Evolutionary conservation across 768 basidiomycete genomes (phyloP).

Genomic region (Suillus placidus): DNA sequence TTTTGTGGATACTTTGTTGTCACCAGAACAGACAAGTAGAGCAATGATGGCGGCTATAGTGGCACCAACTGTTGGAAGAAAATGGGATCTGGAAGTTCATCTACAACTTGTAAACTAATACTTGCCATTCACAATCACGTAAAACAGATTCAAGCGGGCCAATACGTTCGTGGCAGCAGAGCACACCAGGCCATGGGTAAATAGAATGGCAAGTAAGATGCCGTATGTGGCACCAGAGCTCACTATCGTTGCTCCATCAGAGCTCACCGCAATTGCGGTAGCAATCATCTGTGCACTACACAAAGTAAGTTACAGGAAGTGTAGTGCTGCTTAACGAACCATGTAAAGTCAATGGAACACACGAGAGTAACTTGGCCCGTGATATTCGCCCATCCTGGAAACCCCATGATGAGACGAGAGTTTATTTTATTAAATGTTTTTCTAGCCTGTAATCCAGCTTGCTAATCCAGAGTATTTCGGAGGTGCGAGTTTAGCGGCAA

Average conservation of each 20-base stretch:
- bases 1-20: conserved; percentile 61
- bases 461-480: conserved; percentile 61
- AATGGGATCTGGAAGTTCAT: conserved; percentile 8
- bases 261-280: conserved; percentile 64
- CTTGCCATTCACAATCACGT: conserved; percentile 66
- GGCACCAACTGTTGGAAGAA: conserved; percentile 53
- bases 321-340: conserved; percentile 34
- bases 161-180: conserved; percentile 68
- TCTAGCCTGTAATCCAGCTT: conserved; percentile 59
- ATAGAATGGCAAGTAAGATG: conserved; percentile 63
- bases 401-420: conserved; percentile 27
- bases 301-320: background rate
- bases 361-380: conserved; percentile 72
- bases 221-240: conserved; percentile 66
- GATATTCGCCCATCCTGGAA: conserved; percentile 70
- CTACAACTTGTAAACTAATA: conserved; percentile 10
- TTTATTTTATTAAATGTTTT: background rate
- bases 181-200: conserved; percentile 70
- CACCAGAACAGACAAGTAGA: conserved; percentile 58
- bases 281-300: conserved; percentile 75
- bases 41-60: conserved; percentile 63
- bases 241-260: conserved; percentile 54
- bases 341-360: conserved; percentile 76
- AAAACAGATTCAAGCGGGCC: conserved; percentile 70
- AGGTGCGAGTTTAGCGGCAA: conserved; percentile 74